Conservation (phyloP, 345 rosid genomes). For the Aquilaria sinensis region DNA sequence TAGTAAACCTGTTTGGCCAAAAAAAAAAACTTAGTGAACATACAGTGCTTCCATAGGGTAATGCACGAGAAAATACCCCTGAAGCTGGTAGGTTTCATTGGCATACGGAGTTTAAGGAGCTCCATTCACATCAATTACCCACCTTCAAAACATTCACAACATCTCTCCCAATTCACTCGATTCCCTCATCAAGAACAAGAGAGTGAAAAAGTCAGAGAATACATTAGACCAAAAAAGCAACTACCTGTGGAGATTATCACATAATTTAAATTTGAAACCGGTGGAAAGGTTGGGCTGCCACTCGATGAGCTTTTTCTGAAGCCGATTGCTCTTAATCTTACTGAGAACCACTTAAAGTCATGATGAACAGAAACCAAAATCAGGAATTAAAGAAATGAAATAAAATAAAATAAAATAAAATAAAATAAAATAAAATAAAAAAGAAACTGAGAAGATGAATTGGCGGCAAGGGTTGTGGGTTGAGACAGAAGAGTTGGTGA, state of each 20-base stretch:
- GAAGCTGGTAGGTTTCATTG: slow-evolving; percentile 87
- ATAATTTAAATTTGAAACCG: slow-evolving; percentile 82
- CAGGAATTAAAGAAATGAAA: too few relatives aligned
- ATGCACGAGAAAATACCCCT: slow-evolving; percentile 95
- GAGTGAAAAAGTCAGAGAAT: not conserved
- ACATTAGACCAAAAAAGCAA: not conserved
- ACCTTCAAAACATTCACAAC: slow-evolving; percentile 30
- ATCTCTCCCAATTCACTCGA: not conserved
- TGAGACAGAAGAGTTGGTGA: slow-evolving; percentile 75
- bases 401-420: too few relatives aligned
- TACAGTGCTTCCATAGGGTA: slow-evolving; percentile 99
- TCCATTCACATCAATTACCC: slow-evolving; percentile 90
- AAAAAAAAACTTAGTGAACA: too few relatives aligned
- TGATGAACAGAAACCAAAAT: not conserved
- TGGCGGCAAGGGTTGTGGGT: slow-evolving; percentile 50
- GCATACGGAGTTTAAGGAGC: slow-evolving; percentile 83
- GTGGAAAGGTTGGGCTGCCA: slow-evolving; percentile 94
- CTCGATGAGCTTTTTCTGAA: slow-evolving; percentile 91
- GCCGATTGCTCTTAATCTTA: slow-evolving; percentile 89
- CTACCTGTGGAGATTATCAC: slow-evolving; percentile 94
- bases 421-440: too few relatives aligned
- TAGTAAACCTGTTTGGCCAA: slow-evolving; percentile 74
- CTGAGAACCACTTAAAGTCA: slow-evolving; percentile 40
- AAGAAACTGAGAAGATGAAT: not conserved
- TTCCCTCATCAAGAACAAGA: slow-evolving; percentile 11